A percentile compares a stretch with the other conserved stretches of the same genome.
These are phyloP conservation scores for Scheffersomyces lignosus DNA, from an alignment of 805 yeast genomes.

Conservation along the genomic window DNA sequence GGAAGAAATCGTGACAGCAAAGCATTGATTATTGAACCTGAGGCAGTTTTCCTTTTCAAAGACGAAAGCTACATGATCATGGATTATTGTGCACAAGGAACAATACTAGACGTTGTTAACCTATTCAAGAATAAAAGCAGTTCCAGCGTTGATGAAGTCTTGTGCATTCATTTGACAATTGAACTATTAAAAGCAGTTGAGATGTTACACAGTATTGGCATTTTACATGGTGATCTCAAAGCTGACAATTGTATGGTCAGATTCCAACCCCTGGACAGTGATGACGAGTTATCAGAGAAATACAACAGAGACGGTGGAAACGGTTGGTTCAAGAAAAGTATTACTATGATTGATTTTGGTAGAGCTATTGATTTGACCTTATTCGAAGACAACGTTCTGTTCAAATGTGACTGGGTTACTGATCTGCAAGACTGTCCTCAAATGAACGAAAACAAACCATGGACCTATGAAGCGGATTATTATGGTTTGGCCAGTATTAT, in stretches of 20 bases:
- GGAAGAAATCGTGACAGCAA: constrained; percentile 20
- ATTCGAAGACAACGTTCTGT: constrained; percentile 49
- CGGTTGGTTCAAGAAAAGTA: constrained; percentile 55
- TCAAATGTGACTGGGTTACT: constrained; percentile 58
- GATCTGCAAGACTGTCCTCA: constrained; percentile 75
- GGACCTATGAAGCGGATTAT: constrained; percentile 83
- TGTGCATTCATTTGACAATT: constrained; percentile 61
- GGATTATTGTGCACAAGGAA: constrained; percentile 69
- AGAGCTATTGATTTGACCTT: constrained; percentile 70
- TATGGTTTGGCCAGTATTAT: constrained; percentile 76
- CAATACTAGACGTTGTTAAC: constrained; percentile 68
- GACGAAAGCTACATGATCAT: constrained; percentile 72
- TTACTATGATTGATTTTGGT: constrained; percentile 78
- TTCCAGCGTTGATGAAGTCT: constrained; percentile 52
- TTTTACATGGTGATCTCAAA: constrained; percentile 83
- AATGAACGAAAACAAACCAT: constrained; percentile 56
- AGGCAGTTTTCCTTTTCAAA: constrained; percentile 51
- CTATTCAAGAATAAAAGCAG: constrained; percentile 27
- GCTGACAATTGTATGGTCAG: constrained; percentile 85
- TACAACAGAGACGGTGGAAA: constrained; percentile 34
- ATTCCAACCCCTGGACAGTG: constrained; percentile 28
- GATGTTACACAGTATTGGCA: constrained; percentile 59
- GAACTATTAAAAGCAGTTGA: constrained; percentile 64
- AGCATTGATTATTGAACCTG: constrained; percentile 43
- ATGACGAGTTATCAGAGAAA: constrained; percentile 11